Evolutionary conservation across 2,329 filamentous ascomycete genomes (phyloP), one percentile per base, ranked within the genome.

Genomic region (Ophiostoma sp.): DNA sequence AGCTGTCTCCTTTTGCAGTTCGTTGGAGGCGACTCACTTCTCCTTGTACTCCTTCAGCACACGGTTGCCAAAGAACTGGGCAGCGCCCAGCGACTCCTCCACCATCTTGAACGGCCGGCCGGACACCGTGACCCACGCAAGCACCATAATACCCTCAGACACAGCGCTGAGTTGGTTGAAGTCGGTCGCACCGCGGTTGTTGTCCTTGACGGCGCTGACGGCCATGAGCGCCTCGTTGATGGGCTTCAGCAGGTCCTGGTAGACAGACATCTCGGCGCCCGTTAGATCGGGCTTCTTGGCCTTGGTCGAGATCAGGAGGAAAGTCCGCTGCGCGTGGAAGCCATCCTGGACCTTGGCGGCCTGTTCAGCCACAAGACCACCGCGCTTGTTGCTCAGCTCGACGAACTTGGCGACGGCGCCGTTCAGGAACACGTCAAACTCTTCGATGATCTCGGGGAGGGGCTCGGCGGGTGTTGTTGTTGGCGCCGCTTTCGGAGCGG

Each of bases 31-130:
- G 4, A 48, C 81, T 48, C 78, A 85, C 85, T 87, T 89, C 70
- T 89, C 95, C 83, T 97, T 98, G 82, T 92, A 91, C 78, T 97
- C 92, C 83, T 94, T 97, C 77, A 98, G 85, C 50, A 99, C 93
- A 78, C 95, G 90, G 85, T 99, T 98, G 45, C 96, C 96, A 78
- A 93, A 98, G 84, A 97, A 97, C 81, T 98, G 92, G 55, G 95
- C 93, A 69, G 94, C 92, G 39, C 91, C 91, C 25, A 97, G 86
- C 74, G 91, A 91, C 77, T 97, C 95, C 64, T 91, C 91, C 64
- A 98, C 92, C 78, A 95, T 93, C 79, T 96, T 95, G 76, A 89
- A 91, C 1, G 96, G 96, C 80, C 94, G 94, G 76, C 85, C 87
- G 70, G 97, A 93, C 68, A 96, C 89, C 0, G 92, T 92, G 73